Base-by-base conservation (phyloP, 116 monocot genomes). In the Iris pallida region DNA sequence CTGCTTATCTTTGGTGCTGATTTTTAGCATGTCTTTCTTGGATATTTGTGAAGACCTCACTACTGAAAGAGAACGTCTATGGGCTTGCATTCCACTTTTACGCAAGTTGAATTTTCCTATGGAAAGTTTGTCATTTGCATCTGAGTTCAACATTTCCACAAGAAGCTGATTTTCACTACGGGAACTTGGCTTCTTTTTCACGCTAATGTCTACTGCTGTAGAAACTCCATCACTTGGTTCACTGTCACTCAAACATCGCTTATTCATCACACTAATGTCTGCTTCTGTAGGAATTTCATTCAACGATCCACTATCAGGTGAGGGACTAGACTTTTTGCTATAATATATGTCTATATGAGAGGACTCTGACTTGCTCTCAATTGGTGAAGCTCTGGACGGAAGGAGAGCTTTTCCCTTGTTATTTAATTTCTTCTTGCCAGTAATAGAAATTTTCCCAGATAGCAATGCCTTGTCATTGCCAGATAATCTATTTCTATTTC, bases 11-110 rank as follows among this genome's bases (percentile, higher is more conserved):
- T 40, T 68, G 59, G 65, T 78, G 5, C 57, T 71, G 53, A 10
- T 4, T 30, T 73, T 88, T 59, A 67, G 57, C 57, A 58, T 73
- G 59, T 80, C 79, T 74, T 76, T 91, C 60, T 78, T 86, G 4
- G 72, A 71, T 77, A 80, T 84, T 55, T 81, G 47, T 59, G 71
- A 30, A n/a, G 81, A 58, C 15, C 20, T 66, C 52, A 4, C 55
- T 17, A 61, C 42, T 53, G 74, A 20, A 61, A 47, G 16, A 46
- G 65, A 73, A 57, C 68, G 16, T 63, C 78, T 82, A 55, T 78
- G 73, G 45, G 40, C 53, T 57, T 65, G 18, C 30, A 63, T 68
- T 48, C 53, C 73, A 68, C 61, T 72, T 43, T 47, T 74, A 47
- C 47, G 59, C 16, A 61, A 14, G 45, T 70, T 75, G 30, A 56